These are phyloP conservation scores for Cymbopogon citratus DNA, from an alignment of 176 grass and related monocot species.

Conservation along the genomic window DNA sequence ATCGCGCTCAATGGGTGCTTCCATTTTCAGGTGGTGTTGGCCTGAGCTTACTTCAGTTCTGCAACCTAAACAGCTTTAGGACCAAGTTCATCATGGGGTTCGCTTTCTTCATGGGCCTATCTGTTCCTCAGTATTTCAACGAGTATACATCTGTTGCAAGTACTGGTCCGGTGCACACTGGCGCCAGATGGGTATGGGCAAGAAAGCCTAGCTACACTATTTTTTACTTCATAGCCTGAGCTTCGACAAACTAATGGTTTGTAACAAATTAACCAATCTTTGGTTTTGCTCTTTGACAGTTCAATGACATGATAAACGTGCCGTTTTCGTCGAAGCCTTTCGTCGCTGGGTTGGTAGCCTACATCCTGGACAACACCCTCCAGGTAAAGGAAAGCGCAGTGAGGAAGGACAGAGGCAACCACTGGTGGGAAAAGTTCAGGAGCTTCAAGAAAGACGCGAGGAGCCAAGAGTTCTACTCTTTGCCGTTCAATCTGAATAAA, in stretches of 20 bases:
- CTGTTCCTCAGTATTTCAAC: conserved; percentile 94
- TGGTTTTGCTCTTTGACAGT: conserved; percentile 33
- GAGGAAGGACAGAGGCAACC: conserved; percentile 75
- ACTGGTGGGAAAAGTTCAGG: conserved; percentile 84
- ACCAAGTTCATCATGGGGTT: conserved; percentile 96
- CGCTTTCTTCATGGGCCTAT: conserved; percentile 84
- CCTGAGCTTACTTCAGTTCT: conserved; percentile 82
- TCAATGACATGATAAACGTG: conserved; percentile 92
- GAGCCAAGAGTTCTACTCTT: conserved; percentile 77
- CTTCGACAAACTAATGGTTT: background rate
- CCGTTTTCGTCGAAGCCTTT: conserved; percentile 87
- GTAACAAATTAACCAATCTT: background rate
- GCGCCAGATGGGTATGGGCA: conserved; percentile 73
- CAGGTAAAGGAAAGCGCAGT: conserved; percentile 24
- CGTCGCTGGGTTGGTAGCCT: conserved; percentile 68
- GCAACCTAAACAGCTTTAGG: conserved; percentile 87
- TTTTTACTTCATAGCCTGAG: background rate
- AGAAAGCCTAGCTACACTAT: background rate
- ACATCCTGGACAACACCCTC: conserved; percentile 77
- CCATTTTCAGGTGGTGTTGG: conserved; percentile 56
- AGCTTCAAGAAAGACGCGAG: conserved; percentile 65
- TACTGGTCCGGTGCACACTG: conserved; percentile 82
- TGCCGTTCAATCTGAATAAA: conserved; percentile 82
- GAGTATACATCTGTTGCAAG: conserved; percentile 73
- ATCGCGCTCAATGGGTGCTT: background rate